Base-by-base conservation (phyloP, 352 stramenopile genomes). In the Globisporangium uncinulatum region DNA sequence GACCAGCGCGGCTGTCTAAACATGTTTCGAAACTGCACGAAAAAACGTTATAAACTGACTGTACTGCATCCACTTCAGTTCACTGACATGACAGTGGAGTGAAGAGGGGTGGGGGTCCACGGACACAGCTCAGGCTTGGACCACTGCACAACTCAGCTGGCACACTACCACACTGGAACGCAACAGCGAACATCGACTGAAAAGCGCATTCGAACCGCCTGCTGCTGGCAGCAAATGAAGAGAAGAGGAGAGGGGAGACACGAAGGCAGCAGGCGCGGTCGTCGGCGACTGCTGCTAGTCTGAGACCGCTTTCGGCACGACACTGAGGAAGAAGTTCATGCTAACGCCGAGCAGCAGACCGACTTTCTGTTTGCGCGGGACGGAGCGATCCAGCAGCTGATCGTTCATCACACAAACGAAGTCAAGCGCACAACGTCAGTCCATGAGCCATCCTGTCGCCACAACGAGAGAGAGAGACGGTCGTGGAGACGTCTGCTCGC, bases 311-410 rank as follows among this genome's bases (percentile, higher is more conserved):
- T 81, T 83, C 21, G 83, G 83, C n/a, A 95, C 74, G 57, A 95
- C 81, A 65, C 82, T 95, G 54, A 95, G 69, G 62, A 95, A 89
- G 65, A 95, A 91, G 54, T 95, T 95, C 75, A 95, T 91, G 70
- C 80, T 91, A 45, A 95, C 85, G 52, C 85, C 85, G 32, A 93
- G 72, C 46, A 95, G 62, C 49, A 95, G 62, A 1, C 85, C 85
- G 31, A 95, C 78, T 66, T 95, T 94, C 58, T 95, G 85, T 54
- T 90, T 91, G 52, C 85, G 83, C 53, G 85, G 85, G 39, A 95
- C 84, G 6, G 85, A 92, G 32, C 85, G 78, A 47, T 95, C 85
- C 51, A 92, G 72, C 32, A 95, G 76, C 85, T 95, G 65, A 62
- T 63, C 59, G 46, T 48, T 31, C n/a, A n/a, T n/a, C n/a, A n/a